Evolutionary conservation across 2,329 filamentous ascomycete species (phyloP), one percentile per base, ranked within the genome.

Genomic region (Chaetomiaceae sp.): DNA sequence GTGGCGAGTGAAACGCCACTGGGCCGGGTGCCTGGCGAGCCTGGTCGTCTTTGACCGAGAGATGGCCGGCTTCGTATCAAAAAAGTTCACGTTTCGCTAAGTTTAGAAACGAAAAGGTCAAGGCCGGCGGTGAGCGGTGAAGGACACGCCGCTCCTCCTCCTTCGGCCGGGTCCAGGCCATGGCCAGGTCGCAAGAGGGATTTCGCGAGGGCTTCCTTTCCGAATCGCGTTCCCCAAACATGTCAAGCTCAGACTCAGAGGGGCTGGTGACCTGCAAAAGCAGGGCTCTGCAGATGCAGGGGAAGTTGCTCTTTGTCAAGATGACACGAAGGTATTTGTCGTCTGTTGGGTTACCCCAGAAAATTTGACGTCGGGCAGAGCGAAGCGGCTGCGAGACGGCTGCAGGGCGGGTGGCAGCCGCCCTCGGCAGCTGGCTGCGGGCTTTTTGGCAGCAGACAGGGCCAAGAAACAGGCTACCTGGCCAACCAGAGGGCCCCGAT

Each of bases 401-500:
- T 50, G 48, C 23, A 21, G 5, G 27, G 20, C 50, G 46, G 44
- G 23, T 37, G 34, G 21, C 30, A 53, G 17, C 42, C 21, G 19
- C 25, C 16, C 45, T 3, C 37, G 50, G 35, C 50, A 44, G 21
- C 50, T 44, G 45, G 40, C 50, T 16, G 33, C n/a, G 31, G 21
- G 16, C 12, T 40, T 38, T 47, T 31, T 31, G 16, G 33, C 44
- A 48, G 44, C 44, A 53, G 50, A 45, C 19, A 33, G 17, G 50
- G 47, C 47, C 51, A 40, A 31, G 48, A 54, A 21, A 30, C 13
- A 7, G 42, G 27, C 10, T 3, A 3, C 1, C 5, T 25, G 33
- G 33, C 51, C 31, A 54, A 54, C 40, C 33, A 54, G 25, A 5
- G 20, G n/a, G 20, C 10, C 23, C 30, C 30, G 51, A 53, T 47